phyloP scores from a whole-genome alignment of 2,329 filamentous ascomycete genomes.

The Anthostomella pinea region DNA sequence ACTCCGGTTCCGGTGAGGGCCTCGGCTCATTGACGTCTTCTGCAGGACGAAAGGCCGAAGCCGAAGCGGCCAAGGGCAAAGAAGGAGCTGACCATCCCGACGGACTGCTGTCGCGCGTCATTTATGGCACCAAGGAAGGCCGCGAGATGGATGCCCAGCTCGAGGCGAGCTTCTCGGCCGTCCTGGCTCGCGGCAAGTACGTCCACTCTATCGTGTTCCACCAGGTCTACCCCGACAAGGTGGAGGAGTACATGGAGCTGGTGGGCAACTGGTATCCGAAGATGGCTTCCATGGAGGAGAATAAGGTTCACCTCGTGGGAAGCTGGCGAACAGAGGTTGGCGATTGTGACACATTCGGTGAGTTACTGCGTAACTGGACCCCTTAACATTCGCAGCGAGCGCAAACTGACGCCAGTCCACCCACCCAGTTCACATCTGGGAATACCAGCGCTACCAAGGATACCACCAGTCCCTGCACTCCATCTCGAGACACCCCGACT shows the following conservation, averaged over 20 bases:
- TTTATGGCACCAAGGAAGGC: constrained; percentile 96
- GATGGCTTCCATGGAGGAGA: constrained; percentile 79
- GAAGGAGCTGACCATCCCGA: constrained; percentile 65
- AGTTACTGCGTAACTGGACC: no score
- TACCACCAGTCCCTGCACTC: constrained; percentile 89
- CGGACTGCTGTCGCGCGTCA: constrained; percentile 76
- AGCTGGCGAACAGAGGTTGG: constrained; percentile 98
- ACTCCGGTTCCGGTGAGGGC: constrained; percentile 46
- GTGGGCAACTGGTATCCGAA: constrained; percentile 90
- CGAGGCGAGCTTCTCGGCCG: constrained; percentile 92
- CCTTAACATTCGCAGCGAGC: neutral
- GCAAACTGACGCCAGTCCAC: no score
- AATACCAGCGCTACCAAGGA: constrained; percentile 95
- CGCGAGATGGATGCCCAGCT: constrained; percentile 93
- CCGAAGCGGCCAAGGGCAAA: constrained; percentile 45
- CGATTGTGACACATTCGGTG: constrained; percentile 84
- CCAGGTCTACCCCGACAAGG: constrained; percentile 90
- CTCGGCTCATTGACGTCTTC: constrained; percentile 60
- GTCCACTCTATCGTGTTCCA: constrained; percentile 98
- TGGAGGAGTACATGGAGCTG: constrained; percentile 89
- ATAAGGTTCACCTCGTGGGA: constrained; percentile 93
- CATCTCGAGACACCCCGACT: constrained; percentile 81
- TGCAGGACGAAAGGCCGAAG: constrained; percentile 59
- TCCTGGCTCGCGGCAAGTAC: constrained; percentile 93
- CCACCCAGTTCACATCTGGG: constrained; percentile 90